Evolutionary conservation across 495 filamentous ascomycete genomes (phyloP).

Genomic region (Lophium mytilinum): DNA sequence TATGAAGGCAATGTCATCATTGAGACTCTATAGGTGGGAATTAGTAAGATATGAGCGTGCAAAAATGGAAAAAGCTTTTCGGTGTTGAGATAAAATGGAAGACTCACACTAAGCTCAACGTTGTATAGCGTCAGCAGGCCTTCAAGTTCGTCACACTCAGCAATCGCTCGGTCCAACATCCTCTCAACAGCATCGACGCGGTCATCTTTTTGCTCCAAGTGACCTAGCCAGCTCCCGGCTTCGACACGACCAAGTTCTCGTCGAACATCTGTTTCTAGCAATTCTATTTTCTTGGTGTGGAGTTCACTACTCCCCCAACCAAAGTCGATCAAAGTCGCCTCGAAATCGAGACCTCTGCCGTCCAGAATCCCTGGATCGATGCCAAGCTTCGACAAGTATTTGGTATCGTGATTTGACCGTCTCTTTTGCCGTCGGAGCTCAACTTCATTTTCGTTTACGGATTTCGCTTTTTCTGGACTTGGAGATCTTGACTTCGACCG

Average conservation of each 20-base stretch:
- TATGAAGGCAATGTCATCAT: constrained; percentile 92
- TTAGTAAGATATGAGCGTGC: background rate
- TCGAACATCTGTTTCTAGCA: constrained; percentile 72
- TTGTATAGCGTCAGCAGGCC: constrained; percentile 87
- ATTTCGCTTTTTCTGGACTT: constrained; percentile 30
- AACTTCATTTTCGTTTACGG: constrained; percentile 35
- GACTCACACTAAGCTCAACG: constrained; percentile 82
- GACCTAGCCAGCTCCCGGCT: constrained; percentile 83
- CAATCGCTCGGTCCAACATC: constrained; percentile 78
- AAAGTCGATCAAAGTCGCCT: constrained; percentile 74
- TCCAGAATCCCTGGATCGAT: constrained; percentile 63
- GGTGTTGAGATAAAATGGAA: background rate
- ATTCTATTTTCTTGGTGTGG: constrained; percentile 65
- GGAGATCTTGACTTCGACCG: constrained; percentile 21
- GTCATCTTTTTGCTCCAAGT: constrained; percentile 83
- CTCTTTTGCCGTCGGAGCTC: constrained; percentile 49
- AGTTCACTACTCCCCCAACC: constrained; percentile 77
- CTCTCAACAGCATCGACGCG: constrained; percentile 72
- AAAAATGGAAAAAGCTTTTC: background rate
- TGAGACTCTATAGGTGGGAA: constrained; percentile 58
- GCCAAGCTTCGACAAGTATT: constrained; percentile 69
- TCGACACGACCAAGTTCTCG: constrained; percentile 84
- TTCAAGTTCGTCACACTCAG: constrained; percentile 92
- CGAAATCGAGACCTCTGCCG: constrained; percentile 61
- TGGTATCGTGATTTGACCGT: constrained; percentile 63